These are phyloP conservation scores for Pestalotiopsis sp. DNA, from an alignment of 2,329 filamentous ascomycete species.

Conservation along the genomic window DNA sequence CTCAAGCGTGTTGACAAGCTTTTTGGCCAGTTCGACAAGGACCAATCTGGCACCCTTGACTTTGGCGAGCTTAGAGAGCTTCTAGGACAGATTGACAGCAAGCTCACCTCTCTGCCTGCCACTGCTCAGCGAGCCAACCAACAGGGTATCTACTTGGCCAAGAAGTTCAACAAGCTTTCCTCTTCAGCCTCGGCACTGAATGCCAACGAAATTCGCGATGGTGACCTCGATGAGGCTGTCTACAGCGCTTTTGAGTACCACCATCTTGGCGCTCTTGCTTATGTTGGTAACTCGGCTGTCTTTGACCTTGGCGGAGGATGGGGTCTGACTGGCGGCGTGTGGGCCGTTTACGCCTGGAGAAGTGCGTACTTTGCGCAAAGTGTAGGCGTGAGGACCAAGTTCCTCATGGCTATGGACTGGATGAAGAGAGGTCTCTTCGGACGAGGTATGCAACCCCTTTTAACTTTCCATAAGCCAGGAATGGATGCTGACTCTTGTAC, in stretches of 20 bases:
- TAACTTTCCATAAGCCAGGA: no score
- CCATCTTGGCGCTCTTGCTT: slow-evolving; percentile 89
- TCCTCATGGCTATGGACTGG: slow-evolving; percentile 97
- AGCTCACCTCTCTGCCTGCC: slow-evolving; percentile 90
- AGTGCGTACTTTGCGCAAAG: slow-evolving; percentile 98
- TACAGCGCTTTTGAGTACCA: slow-evolving; percentile 95
- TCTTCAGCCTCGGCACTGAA: slow-evolving; percentile 73
- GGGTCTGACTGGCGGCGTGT: slow-evolving; percentile 78
- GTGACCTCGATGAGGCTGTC: slow-evolving; percentile 86
- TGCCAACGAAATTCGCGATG: slow-evolving; percentile 81
- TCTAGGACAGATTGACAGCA: slow-evolving; percentile 88
- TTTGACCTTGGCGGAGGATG: slow-evolving; percentile 84
- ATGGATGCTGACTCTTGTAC: slow-evolving; percentile 10
- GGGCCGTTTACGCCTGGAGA: slow-evolving; percentile 95
- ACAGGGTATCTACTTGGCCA: slow-evolving; percentile 88
- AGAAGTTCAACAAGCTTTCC: slow-evolving; percentile 92
- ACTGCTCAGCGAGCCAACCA: slow-evolving; percentile 97
- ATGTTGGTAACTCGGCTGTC: slow-evolving; percentile 93
- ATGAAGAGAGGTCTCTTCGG: slow-evolving; percentile 95
- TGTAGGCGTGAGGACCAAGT: slow-evolving; percentile 86
- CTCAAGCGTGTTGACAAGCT: slow-evolving; percentile 87
- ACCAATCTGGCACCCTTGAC: slow-evolving; percentile 89
- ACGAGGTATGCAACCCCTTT: slow-evolving; percentile 63
- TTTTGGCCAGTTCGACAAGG: slow-evolving; percentile 89
- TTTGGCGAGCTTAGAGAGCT: slow-evolving; percentile 90